phyloP scores from a whole-genome alignment of 805 yeast genomes.

The Pichia rugopelliculosa region DNA sequence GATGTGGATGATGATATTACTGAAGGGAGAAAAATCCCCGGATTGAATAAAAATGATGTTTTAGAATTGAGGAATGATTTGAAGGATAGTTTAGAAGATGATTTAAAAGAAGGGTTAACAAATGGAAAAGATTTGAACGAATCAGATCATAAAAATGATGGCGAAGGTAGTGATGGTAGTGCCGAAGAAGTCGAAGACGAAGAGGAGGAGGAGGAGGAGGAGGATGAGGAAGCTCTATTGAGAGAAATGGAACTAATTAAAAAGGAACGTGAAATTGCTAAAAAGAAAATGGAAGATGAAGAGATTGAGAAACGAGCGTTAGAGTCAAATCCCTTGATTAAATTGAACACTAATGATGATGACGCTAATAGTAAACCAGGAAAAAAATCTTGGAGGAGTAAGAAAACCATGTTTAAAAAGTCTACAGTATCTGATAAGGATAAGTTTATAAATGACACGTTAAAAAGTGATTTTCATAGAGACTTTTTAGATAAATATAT shows the following conservation, averaged over 20 bases:
- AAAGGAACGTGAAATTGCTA: conserved; percentile 27
- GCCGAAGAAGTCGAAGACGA: conserved; percentile 20
- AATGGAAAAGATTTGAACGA: background rate
- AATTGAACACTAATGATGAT: background rate
- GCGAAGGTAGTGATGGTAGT: conserved; percentile 3
- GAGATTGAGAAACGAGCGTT: conserved; percentile 18
- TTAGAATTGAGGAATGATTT: background rate
- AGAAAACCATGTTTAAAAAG: conserved; percentile 2
- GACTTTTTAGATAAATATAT: conserved; percentile 35
- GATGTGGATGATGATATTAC: conserved; percentile 39
- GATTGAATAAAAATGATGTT: background rate
- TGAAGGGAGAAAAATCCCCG: conserved; percentile 10
- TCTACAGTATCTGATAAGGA: conserved; percentile 9
- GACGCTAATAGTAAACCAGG: background rate
- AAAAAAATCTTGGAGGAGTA: conserved; percentile 13
- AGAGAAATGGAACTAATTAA: conserved; percentile 34
- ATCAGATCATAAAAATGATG: too few species aligned
- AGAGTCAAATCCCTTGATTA: conserved; percentile 21
- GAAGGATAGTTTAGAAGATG: too few species aligned
- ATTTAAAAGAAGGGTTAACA: too few species aligned
- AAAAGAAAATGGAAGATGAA: conserved; percentile 23
- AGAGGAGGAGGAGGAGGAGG: conserved; percentile 34
- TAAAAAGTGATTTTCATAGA: conserved; percentile 35
- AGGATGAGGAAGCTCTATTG: conserved; percentile 46
- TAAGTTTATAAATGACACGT: conserved; percentile 24